Evolutionary conservation across 257 asterid species (phyloP), one percentile per base, ranked within the genome.

Genomic region (Solanum verrucosum): DNA sequence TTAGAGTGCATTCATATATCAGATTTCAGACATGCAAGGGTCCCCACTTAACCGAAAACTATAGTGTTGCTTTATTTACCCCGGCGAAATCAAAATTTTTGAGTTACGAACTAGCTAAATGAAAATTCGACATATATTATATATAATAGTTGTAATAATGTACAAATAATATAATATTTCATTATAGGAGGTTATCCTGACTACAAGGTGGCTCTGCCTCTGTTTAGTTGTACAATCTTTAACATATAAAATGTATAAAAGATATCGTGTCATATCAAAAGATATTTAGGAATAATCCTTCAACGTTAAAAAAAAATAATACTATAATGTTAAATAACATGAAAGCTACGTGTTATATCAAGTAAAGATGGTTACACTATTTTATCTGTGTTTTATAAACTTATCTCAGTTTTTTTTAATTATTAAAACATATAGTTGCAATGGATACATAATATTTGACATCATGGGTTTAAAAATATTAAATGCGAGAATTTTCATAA

Each of bases 61-160:
- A 78, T 7, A 78, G 0, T 37, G 21, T 8, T 49, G 3, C 21
- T 15, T 49, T 49, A 49, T 49, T 49, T 49, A 49, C 18, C 3
- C 1, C 0, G 21, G 1, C 6, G 3, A 15, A 49, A 1, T 15
- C 3, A 15, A 1, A 15, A 15, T 2, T 49, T 49, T 49, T 5
- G 2, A 49, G 8, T 5, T 49, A 49, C 8, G 0, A 49, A 49
- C 7, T 49, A 49, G 18, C 20, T 49, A 0, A 4, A 49, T 15
- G 3, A 5, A 0, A 49, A 49, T 15, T 15, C 3, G 60, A 49
- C 2, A 49, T 44, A 3, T 11, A 3, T 49, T 49, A 5, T 49
- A 49, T 49, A 15, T 49, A 15, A 49, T 49, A 49, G 20, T 49
- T 15, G 0, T 49, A 49, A 15, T 49, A 49, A 49, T 49, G 3